Evolutionary conservation across 2,329 filamentous ascomycete species (phyloP), one percentile per base, ranked within the genome.

Genomic region (Biscogniauxia mediterranea): DNA sequence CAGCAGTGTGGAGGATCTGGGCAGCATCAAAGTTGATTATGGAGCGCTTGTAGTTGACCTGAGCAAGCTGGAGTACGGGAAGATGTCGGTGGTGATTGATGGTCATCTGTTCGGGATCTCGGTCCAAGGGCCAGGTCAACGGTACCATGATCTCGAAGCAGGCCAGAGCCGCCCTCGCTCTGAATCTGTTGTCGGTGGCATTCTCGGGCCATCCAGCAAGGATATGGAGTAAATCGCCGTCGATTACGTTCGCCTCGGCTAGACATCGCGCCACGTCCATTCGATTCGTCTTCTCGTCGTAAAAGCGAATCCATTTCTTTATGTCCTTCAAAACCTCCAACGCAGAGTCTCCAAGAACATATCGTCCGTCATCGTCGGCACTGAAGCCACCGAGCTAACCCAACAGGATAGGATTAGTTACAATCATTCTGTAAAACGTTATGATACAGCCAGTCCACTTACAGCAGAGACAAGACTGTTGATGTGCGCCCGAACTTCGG

Each of bases 241-340:
- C 89, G 60, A 98, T 86, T n/a, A 99, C 77, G 72, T 97, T 97
- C 52, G 93, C 90, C 76, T 98, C 93, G 71, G 92, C 89, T 68
- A 98, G 82, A 75, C 93, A 97, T 77, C 95, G 85, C 63, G 94
- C 93, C 62, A 99, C 95, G 73, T 99, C 95, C 82, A 96, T 90
- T 67, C 94, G 89, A 74, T 97, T 96, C 66, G 89, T 87, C 75
- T 96, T 96, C 74, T 96, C 91, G 75, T 97, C 93, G 81, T 95
- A 95, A 65, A 97, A 87, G 69, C 92, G 93, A 68, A 99, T 84
- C 95, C 95, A 99, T 85, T 90, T 89, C 73, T 95, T 94, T 58
- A 99, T 83, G 77, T 99, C 95, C 64, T 94, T 93, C 60, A 99
- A 82, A 71, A 93, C 95, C 61, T 95, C 91, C 62, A 96, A 81